These are phyloP conservation scores for Ogataea ganodermae DNA, from an alignment of 805 yeast species.

Conservation along the genomic window DNA sequence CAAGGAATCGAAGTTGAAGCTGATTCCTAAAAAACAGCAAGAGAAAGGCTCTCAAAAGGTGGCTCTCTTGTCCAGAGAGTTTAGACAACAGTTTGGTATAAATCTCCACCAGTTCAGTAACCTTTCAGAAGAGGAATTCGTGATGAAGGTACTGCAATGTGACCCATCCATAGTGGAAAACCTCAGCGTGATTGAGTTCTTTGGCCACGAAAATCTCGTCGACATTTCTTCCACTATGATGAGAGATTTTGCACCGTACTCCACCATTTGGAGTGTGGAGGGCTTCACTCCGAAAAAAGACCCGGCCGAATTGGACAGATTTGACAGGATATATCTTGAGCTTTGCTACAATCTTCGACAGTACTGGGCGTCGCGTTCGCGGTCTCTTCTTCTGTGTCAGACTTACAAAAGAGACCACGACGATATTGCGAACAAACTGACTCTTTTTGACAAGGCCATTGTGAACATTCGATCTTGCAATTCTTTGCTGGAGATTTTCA, in stretches of 20 bases:
- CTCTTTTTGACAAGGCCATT: conserved; percentile 60
- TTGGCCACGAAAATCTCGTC: conserved; percentile 63
- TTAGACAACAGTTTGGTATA: conserved; percentile 79
- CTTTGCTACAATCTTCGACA: conserved; percentile 65
- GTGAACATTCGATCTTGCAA: conserved; percentile 53
- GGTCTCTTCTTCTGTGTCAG: conserved; percentile 55
- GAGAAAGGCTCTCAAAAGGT: conserved; percentile 49
- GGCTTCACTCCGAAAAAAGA: conserved; percentile 52
- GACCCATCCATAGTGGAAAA: conserved; percentile 56
- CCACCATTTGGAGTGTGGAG: conserved; percentile 46
- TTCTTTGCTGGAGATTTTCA: conserved; percentile 58
- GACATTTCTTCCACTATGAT: conserved; percentile 59
- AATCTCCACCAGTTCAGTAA: conserved; percentile 65
- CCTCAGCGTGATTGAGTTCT: conserved; percentile 64
- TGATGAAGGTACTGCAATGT: conserved; percentile 58
- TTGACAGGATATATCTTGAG: conserved; percentile 70
- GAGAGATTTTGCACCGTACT: conserved; percentile 63
- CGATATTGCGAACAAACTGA: conserved; percentile 58
- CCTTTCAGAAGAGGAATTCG: conserved; percentile 54
- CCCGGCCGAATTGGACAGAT: conserved; percentile 59
- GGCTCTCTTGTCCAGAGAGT: conserved; percentile 64
- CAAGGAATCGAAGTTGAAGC: conserved; percentile 27
- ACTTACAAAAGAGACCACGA: conserved; percentile 66
- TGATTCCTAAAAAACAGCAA: conserved; percentile 33
- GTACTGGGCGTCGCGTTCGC: conserved; percentile 74